Conservation (phyloP, 1,284 basidiomycete genomes). For the Cutaneotrichosporon sp. region DNA sequence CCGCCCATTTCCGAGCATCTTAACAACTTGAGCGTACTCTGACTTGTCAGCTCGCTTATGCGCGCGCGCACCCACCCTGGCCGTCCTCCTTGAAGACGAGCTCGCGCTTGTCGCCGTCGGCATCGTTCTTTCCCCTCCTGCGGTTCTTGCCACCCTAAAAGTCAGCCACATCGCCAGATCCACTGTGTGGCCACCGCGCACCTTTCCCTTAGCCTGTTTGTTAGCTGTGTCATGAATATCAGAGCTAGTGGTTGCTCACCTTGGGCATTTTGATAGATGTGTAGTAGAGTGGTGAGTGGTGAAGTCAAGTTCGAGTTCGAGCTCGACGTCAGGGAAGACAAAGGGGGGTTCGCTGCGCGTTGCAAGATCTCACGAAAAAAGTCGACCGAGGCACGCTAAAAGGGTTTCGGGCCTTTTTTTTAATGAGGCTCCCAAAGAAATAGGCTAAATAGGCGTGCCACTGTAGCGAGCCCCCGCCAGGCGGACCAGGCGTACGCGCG, state of each 20-base stretch:
- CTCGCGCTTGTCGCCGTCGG: slow-evolving; percentile 96
- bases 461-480: too few species aligned
- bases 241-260: slow-evolving; percentile 30
- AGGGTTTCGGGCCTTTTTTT: too few species aligned
- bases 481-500: too few species aligned
- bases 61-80: slow-evolving; percentile 56
- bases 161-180: neutral
- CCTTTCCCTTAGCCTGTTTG: slow-evolving; percentile 45
- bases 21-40: slow-evolving; percentile 97
- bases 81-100: slow-evolving; percentile 98
- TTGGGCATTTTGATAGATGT: slow-evolving; percentile 38
- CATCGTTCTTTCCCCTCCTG: slow-evolving; percentile 99
- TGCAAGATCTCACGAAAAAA: neutral
- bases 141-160: slow-evolving; percentile 95
- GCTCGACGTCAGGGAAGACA: neutral
- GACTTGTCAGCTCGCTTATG: slow-evolving; percentile 1
- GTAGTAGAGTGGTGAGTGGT: neutral
- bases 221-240: slow-evolving; percentile 2
- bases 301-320: slow-evolving; percentile 8
- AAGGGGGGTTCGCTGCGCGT: neutral
- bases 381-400: neutral
- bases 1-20: slow-evolving; percentile 98
- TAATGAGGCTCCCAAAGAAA: too few species aligned
- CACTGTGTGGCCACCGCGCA: too few species aligned
- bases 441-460: too few species aligned